phyloP scores from a whole-genome alignment of 768 basidiomycete genomes.

The Pholiota microspora region DNA sequence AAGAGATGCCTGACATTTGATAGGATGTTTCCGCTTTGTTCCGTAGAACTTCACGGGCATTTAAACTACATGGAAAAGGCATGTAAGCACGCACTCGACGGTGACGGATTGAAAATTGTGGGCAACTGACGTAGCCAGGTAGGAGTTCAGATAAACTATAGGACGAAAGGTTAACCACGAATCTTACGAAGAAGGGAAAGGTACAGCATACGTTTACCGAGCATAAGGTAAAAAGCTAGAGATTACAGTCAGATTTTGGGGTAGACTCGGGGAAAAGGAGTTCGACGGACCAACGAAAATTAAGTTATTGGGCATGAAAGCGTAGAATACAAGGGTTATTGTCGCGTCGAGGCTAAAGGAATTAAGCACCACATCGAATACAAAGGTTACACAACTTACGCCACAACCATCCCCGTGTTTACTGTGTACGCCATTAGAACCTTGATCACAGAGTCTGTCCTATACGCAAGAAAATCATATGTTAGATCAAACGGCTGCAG shows the following conservation, averaged over 20 bases:
- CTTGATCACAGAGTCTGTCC: slow-evolving; percentile 50
- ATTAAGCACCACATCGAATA: not conserved
- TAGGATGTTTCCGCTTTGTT: slow-evolving; percentile 38
- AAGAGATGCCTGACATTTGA: slow-evolving; percentile 34
- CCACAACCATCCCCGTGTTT: slow-evolving; percentile 49
- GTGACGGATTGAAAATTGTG: not conserved
- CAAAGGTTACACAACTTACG: slow-evolving; percentile 19
- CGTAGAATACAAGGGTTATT: slow-evolving; percentile 44
- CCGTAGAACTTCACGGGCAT: slow-evolving; percentile 42
- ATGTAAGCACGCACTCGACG: not conserved
- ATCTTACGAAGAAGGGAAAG: not conserved
- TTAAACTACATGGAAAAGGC: slow-evolving; percentile 30
- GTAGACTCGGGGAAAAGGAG: not conserved
- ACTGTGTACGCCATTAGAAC: slow-evolving; percentile 49
- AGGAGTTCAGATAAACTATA: slow-evolving; percentile 56
- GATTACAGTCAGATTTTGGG: not conserved
- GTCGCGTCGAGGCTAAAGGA: slow-evolving; percentile 42
- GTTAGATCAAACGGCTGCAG: not conserved
- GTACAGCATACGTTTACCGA: slow-evolving; percentile 46
- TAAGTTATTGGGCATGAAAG: slow-evolving; percentile 53
- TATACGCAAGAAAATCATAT: slow-evolving; percentile 15
- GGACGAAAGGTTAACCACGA: not conserved
- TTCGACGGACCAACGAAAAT: slow-evolving; percentile 43
- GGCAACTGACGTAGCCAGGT: slow-evolving; percentile 44
- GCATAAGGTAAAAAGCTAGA: slow-evolving; percentile 45